Evolutionary conservation across 1,284 basidiomycete genomes (phyloP), one percentile per base, ranked within the genome.

Genomic region (Amylostereum chailletii): DNA sequence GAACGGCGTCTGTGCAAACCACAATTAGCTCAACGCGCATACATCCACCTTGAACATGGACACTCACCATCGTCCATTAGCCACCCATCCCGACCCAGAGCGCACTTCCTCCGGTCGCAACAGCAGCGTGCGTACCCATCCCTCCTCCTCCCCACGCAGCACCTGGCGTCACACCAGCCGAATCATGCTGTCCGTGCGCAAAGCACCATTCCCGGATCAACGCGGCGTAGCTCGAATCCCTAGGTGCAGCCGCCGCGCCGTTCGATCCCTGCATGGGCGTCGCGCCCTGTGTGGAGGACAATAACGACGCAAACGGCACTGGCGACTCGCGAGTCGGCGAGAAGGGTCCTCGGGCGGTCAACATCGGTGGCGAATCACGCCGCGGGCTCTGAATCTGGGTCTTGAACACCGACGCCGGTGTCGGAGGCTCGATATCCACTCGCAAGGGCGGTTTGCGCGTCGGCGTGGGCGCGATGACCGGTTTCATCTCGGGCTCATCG

Each of bases 161-260:
- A 54, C 47, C 5, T n/a, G 48, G 40, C 0, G 63, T 44, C 3
- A 63, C 49, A 5, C 10, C 40, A 42, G 7, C 27, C 40, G 40
- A 9, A 42, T 42, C 40, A 26, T 19, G 19, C 19, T 19, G 19
- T 19, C 62, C 70, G 55, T 76, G 72, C 27, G 80, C 80, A 60
- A 86, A 86, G 62, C 83, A 86, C 83, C 83, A 86, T 60, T 83
- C 76, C 50, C 69, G 60, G 48, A 86, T 73, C 52, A 86, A 74
- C 34, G 80, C 77, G 49, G 83, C 74, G 54, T 84, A 85, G 32
- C 77, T 66, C 36, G 70, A 61, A 47, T 71, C 65, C 44, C 51
- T 38, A 49, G 51, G 44, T 36, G 44, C 39, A 48, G 42, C 37
- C 51, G 42, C 39, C 37, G 42, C 41, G 52, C 48, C 52, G 32